These are phyloP conservation scores for Prototheca wickerhamii DNA, from an alignment of 163 green algal genomes.

Conservation along the genomic window DNA sequence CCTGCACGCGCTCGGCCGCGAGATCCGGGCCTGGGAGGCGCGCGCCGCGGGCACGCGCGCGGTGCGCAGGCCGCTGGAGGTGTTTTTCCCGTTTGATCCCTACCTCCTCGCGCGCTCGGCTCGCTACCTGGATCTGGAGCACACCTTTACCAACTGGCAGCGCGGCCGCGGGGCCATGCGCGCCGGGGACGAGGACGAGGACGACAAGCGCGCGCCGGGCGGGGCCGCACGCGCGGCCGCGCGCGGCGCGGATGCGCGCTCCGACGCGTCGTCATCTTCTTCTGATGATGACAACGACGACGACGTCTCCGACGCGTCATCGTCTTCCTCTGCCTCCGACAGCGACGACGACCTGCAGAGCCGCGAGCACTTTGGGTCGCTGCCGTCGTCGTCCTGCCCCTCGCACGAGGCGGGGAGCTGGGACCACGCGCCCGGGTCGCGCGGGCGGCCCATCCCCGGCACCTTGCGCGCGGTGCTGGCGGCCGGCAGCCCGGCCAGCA, in stretches of 20 bases:
- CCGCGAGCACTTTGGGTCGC: constrained; percentile 20
- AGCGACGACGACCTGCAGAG: constrained; percentile 8
- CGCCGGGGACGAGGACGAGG: constrained; percentile 5
- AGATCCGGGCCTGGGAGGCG: constrained; percentile 25
- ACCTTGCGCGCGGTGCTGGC: no score
- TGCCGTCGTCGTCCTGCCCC: constrained; percentile 17
- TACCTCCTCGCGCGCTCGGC: constrained; percentile 78
- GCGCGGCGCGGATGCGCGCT: background rate
- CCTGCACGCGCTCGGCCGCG: constrained; percentile 18
- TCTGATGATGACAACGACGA: background rate
- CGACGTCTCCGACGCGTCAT: background rate
- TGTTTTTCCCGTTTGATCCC: constrained; percentile 93
- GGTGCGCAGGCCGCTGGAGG: constrained; percentile 54
- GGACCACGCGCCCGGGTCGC: background rate
- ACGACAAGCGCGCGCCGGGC: background rate
- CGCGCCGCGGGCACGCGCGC: background rate
- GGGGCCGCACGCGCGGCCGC: background rate
- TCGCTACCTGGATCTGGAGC: constrained; percentile 38
- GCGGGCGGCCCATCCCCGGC: no score
- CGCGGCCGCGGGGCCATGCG: constrained; percentile 9
- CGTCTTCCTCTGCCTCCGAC: constrained; percentile 1
- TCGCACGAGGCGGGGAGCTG: background rate
- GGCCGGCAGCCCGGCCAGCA: no score
- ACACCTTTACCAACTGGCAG: constrained; percentile 22
- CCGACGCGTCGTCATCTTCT: background rate